These are phyloP conservation scores for Trypanosoma scelopori DNA, from an alignment of 208 protist species.

Conservation along the genomic window DNA sequence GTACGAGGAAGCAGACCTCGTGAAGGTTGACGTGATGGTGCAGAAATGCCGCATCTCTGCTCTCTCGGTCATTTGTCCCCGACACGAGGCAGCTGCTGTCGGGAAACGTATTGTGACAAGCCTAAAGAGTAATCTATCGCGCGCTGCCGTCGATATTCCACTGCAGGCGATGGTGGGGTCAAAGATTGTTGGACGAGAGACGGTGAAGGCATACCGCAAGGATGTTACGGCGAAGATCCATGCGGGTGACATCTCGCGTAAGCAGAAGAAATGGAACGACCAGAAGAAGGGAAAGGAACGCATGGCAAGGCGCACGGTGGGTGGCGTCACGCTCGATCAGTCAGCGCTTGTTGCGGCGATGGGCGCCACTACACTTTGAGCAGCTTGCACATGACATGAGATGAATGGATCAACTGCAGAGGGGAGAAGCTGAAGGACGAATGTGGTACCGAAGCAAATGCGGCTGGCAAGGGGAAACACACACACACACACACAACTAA, in stretches of 20 bases:
- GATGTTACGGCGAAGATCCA: conserved; percentile 95
- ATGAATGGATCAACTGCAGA: not conserved
- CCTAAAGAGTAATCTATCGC: conserved; percentile 88
- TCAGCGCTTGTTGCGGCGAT: conserved; percentile 90
- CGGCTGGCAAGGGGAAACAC: too few relatives aligned
- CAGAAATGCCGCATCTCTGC: conserved; percentile 93
- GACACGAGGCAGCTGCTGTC: conserved; percentile 49
- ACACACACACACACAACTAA: too few relatives aligned
- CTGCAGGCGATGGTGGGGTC: conserved; percentile 89
- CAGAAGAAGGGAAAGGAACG: conserved; percentile 97
- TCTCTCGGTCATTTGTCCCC: conserved; percentile 87
- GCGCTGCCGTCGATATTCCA: conserved; percentile 90
- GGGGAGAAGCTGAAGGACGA: not conserved
- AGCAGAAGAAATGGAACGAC: conserved; percentile 96
- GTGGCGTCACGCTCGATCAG: conserved; percentile 92
- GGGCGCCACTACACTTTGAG: conserved; percentile 54
- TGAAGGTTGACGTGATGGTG: conserved; percentile 93
- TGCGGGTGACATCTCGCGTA: conserved; percentile 96
- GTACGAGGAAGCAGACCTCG: conserved; percentile 88
- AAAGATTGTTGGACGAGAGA: conserved; percentile 94
- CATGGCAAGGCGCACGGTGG: conserved; percentile 92
- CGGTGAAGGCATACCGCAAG: conserved; percentile 91
- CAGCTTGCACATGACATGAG: not conserved
- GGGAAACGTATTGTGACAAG: conserved; percentile 75
- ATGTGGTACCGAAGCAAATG: too few relatives aligned